Evolutionary conservation across 2,329 filamentous ascomycete genomes (phyloP).

Genomic region (Aspergillus sp.): DNA sequence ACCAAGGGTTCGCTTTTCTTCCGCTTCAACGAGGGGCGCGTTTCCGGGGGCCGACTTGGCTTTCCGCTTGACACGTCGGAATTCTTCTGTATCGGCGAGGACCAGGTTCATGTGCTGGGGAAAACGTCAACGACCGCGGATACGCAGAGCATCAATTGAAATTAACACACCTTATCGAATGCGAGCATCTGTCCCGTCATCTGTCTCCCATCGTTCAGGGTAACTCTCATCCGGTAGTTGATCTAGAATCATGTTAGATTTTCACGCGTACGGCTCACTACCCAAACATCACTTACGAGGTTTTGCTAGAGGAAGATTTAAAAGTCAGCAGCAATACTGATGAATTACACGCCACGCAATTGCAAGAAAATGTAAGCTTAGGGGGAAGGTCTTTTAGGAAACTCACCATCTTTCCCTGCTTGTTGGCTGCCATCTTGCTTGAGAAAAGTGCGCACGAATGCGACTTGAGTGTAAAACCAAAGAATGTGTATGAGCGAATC

Average conservation of each 20-base stretch:
- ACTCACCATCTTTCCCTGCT: conserved; percentile 99
- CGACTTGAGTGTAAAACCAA: conserved; percentile 39
- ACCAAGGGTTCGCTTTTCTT: conserved; percentile 97
- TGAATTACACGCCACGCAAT: background rate
- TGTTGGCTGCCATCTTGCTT: conserved; percentile 66
- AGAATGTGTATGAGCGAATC: conserved; percentile 21
- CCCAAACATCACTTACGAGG: conserved; percentile 52
- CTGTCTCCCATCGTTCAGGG: conserved; percentile 89
- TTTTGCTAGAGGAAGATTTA: conserved; percentile 53
- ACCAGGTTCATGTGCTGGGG: conserved; percentile 96
- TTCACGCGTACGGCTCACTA: background rate
- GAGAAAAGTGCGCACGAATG: conserved; percentile 44
- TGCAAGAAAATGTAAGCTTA: conserved; percentile 3
- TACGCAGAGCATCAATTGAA: conserved; percentile 10
- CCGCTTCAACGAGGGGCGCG: conserved; percentile 73
- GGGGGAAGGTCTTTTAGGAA: conserved; percentile 9
- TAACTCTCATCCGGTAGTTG: conserved; percentile 99
- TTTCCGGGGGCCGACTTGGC: conserved; percentile 64
- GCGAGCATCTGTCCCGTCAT: conserved; percentile 98
- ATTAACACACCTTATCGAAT: conserved; percentile 78
- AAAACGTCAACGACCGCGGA: background rate
- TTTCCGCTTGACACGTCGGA: conserved; percentile 85
- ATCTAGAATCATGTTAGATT: conserved; percentile 67
- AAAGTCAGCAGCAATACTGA: conserved; percentile 53
- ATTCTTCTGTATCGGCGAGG: conserved; percentile 97